These are phyloP conservation scores for Heterobasidion irregulare DNA, from an alignment of 1,284 basidiomycete species.

Conservation along the genomic window DNA sequence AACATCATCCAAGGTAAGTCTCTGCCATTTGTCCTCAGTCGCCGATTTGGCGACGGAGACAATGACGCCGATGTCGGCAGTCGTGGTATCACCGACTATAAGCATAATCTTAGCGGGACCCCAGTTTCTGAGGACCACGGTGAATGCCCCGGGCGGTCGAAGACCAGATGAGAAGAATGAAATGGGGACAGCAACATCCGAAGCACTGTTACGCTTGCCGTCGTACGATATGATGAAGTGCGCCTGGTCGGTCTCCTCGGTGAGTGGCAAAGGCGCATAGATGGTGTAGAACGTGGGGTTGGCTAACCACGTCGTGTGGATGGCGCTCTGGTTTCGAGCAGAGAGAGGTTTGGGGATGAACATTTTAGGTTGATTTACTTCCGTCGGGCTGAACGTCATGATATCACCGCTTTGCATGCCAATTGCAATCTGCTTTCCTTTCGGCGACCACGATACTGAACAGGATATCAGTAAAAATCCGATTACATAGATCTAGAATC, in stretches of 20 bases:
- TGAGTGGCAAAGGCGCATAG: constrained; percentile 41
- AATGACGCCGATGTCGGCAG: constrained; percentile 70
- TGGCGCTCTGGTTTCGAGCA: constrained; percentile 38
- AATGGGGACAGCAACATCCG: constrained; percentile 43
- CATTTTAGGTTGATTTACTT: constrained; percentile 46
- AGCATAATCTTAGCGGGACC: constrained; percentile 52
- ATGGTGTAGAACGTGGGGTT: constrained; percentile 66
- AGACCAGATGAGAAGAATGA: constrained; percentile 40
- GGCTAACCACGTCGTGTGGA: constrained; percentile 64
- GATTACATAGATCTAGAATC: constrained; percentile 4
- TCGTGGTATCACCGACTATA: constrained; percentile 65
- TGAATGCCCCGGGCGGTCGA: constrained; percentile 46
- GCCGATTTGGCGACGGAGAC: constrained; percentile 32
- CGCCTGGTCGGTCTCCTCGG: constrained; percentile 39
- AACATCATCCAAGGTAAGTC: constrained; percentile 69
- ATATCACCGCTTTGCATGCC: constrained; percentile 69
- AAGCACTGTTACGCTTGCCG: constrained; percentile 38
- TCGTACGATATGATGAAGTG: constrained; percentile 61
- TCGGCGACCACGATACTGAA: constrained; percentile 76
- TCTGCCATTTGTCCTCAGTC: constrained; percentile 48
- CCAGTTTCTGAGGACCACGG: constrained; percentile 56
- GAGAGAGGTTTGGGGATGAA: constrained; percentile 49
- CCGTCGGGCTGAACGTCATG: constrained; percentile 56
- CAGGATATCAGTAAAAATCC: constrained; percentile 8
- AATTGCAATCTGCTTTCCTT: constrained; percentile 79